These are phyloP conservation scores for Neurospora africana DNA, from an alignment of 495 filamentous ascomycete species.

Conservation along the genomic window DNA sequence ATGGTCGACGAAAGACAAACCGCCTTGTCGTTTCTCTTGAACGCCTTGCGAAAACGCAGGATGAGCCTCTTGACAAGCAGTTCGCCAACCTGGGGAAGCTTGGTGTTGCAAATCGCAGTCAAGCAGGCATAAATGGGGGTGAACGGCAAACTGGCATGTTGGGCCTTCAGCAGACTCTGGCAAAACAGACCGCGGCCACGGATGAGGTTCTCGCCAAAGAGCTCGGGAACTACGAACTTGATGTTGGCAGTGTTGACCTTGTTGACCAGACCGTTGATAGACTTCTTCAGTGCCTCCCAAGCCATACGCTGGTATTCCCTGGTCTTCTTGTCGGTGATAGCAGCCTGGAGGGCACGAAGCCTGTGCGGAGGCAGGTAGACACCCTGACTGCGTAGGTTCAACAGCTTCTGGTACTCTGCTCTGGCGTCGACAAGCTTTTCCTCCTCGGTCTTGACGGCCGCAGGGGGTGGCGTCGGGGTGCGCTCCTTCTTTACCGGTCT, in stretches of 20 bases:
- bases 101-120: constrained; percentile 95
- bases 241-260: constrained; percentile 97
- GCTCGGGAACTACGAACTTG: constrained; percentile 89
- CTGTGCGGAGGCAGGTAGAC: constrained; percentile 92
- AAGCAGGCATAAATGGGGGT: constrained; percentile 91
- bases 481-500: constrained; percentile 25
- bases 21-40: constrained; percentile 93
- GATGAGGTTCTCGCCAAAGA: constrained; percentile 89
- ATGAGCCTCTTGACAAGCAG: constrained; percentile 77
- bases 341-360: constrained; percentile 82
- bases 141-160: constrained; percentile 92
- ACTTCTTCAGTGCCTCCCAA: constrained; percentile 98
- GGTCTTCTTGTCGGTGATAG: constrained; percentile 90
- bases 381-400: constrained; percentile 85
- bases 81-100: constrained; percentile 89
- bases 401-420: constrained; percentile 81
- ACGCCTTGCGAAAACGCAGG: constrained; percentile 88
- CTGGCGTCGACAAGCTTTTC: constrained; percentile 73
- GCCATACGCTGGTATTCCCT: constrained; percentile 99
- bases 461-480: constrained; percentile 38
- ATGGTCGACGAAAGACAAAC: constrained; percentile 84
- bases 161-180: constrained; percentile 92
- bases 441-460: constrained; percentile 56
- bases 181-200: constrained; percentile 88
- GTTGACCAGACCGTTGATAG: constrained; percentile 96